Conservation (phyloP, 768 basidiomycete genomes). For the Kwoniella europaea region DNA sequence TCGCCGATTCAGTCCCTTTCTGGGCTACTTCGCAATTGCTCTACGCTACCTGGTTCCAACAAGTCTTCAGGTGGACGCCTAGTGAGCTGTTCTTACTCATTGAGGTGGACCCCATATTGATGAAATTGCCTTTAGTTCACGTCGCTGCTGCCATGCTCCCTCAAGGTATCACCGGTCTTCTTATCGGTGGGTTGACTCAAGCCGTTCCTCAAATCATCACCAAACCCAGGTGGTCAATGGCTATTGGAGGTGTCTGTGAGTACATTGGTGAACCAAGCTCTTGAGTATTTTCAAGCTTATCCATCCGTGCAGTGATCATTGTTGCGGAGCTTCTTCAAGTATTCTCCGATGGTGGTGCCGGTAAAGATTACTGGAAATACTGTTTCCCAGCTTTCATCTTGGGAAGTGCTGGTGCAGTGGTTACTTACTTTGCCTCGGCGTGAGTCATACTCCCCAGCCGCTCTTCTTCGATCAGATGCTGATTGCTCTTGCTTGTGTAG, state of each 20-base stretch:
- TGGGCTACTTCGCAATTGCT: conserved; percentile 53
- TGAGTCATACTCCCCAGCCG: not conserved
- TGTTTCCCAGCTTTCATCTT: conserved; percentile 50
- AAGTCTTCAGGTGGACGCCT: conserved; percentile 36
- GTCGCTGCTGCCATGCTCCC: conserved; percentile 50
- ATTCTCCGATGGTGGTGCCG: conserved; percentile 49
- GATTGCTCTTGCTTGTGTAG: not conserved
- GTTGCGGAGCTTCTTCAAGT: conserved; percentile 41
- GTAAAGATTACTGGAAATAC: conserved; percentile 53
- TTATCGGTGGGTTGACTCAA: conserved; percentile 38
- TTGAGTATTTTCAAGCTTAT: conserved; percentile 1
- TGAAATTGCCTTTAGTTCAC: conserved; percentile 23
- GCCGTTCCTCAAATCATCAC: conserved; percentile 40
- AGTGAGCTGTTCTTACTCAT: conserved; percentile 7
- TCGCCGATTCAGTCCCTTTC: conserved; percentile 32
- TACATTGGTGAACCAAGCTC: not conserved
- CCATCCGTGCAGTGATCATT: conserved; percentile 33
- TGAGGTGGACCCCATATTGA: not conserved
- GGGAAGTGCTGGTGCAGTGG: conserved; percentile 43
- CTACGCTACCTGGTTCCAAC: conserved; percentile 46
- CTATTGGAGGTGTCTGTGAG: conserved; percentile 45
- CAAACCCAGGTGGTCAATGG: conserved; percentile 38
- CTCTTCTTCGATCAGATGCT: not conserved
- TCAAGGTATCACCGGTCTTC: conserved; percentile 46
- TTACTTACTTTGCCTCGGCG: conserved; percentile 33